phyloP scores from a whole-genome alignment of 179 eudicot species.

The Corrigiola litoralis region DNA sequence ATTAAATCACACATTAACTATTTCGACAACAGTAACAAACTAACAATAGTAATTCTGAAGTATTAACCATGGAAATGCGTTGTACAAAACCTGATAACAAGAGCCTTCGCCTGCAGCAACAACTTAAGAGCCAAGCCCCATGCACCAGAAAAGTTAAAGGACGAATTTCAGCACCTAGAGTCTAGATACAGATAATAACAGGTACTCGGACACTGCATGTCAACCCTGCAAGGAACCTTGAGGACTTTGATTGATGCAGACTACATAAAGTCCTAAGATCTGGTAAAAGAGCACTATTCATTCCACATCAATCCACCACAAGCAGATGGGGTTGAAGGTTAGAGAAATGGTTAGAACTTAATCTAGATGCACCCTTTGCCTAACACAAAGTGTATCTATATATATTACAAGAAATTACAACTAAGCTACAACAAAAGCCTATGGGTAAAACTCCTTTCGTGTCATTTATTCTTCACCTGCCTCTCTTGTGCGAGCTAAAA shows the following conservation, averaged over 20 bases:
- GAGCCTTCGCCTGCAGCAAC: too few relatives aligned
- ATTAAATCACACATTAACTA: too few relatives aligned
- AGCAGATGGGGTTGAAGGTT: neutral
- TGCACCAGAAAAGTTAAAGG: too few relatives aligned
- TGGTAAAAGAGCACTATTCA: neutral
- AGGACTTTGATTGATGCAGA: neutral
- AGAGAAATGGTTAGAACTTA: slow-evolving; percentile 20
- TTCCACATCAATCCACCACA: neutral
- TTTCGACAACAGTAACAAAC: too few relatives aligned
- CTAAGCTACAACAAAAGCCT: slow-evolving; percentile 18
- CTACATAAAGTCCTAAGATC: neutral
- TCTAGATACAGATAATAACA: neutral
- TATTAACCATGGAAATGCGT: too few relatives aligned
- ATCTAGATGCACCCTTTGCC: slow-evolving; percentile 13
- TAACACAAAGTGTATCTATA: neutral
- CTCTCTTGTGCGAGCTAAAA: slow-evolving; percentile 21
- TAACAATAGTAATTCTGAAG: too few relatives aligned
- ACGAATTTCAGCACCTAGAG: neutral
- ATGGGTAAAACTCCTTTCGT: neutral
- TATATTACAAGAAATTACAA: slow-evolving; percentile 21
- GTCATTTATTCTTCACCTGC: slow-evolving; percentile 16
- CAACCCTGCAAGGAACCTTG: neutral
- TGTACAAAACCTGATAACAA: too few relatives aligned
- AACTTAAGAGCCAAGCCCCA: too few relatives aligned
- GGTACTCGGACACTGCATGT: neutral